phyloP scores from a whole-genome alignment of 225 moss, liverwort and hornwort genomes.

The Thuidium tamariscinum region DNA sequence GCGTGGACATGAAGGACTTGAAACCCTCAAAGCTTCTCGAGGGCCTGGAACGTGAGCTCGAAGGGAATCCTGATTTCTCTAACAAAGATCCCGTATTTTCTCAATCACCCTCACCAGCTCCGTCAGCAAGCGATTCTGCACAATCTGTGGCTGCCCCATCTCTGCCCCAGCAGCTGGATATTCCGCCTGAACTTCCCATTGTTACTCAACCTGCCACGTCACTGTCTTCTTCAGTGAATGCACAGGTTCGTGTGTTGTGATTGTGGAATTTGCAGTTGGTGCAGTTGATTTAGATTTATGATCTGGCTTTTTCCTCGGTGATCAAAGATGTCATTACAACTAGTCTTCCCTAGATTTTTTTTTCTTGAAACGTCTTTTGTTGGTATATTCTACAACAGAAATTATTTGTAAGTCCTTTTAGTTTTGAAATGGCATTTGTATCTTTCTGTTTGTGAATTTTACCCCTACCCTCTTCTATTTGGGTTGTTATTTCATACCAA shows the following conservation, averaged over 20 bases:
- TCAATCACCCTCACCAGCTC: slow-evolving; percentile 37
- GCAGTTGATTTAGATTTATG: background rate
- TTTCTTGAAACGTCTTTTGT: background rate
- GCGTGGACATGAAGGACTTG: slow-evolving; percentile 84
- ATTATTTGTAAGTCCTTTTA: background rate
- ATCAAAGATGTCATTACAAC: background rate
- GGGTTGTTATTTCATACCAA: background rate
- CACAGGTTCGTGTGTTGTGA: slow-evolving; percentile 34
- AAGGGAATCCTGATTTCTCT: slow-evolving; percentile 95
- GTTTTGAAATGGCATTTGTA: background rate
- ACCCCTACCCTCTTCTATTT: background rate
- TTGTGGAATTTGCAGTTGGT: background rate
- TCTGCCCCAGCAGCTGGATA: slow-evolving; percentile 34
- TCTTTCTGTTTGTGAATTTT: background rate
- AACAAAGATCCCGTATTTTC: slow-evolving; percentile 61
- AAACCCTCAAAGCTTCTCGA: slow-evolving; percentile 83
- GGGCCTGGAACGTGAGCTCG: slow-evolving; percentile 66
- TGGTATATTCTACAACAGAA: background rate
- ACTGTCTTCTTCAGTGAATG: slow-evolving; percentile 29
- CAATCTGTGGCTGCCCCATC: slow-evolving; percentile 16
- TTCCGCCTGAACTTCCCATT: slow-evolving; percentile 26
- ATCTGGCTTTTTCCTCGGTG: background rate
- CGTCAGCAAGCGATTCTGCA: slow-evolving; percentile 17
- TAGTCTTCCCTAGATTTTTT: background rate
- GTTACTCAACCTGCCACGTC: slow-evolving; percentile 14